Evolutionary conservation across 768 basidiomycete species (phyloP), one percentile per base, ranked within the genome.

Genomic region (Pulveroboletus sp.): DNA sequence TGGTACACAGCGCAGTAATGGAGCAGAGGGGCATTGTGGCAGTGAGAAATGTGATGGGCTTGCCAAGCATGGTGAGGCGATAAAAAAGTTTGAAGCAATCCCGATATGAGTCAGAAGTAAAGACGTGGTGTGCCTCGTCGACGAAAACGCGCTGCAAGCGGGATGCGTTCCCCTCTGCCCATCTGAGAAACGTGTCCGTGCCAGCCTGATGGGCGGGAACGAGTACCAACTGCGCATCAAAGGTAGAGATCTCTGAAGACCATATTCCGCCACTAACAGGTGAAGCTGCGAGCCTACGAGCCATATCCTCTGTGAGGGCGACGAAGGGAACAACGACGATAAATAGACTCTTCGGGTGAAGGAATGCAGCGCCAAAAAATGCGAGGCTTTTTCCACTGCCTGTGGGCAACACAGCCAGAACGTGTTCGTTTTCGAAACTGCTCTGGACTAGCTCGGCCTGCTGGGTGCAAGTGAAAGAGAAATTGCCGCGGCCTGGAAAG

Each of bases 71-170:
- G 1, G 51, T 58, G 0, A 58, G 45, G 0, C 3, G n/a, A 6
- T 58, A 49, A 7, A 58, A 54, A 0, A 58, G n/a, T 10, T 50
- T 58, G 45, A 58, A 58, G 22, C 57, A 58, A 1, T 26, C 4
- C 0, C 40, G 11, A 19, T 57, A 57, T 1, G 43, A 30, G 1
- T 39, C 56, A 0, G 45, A 57, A 9, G 14, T 31, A 10, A 55
- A 8, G 12, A 57, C 6, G 2, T 55, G 43, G 9, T 58, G 56
- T 0, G 55, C 55, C 13, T 58, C 41, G 6, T 58, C 44, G 0
- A 58, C 8, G 19, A 58, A 58, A 1, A 57, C 1, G 0, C 32
- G 20, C 10, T 27, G 20, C 0, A 57, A 11, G 1, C 49, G 2
- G 1, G 2, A 0, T 0, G 42, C 35, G 14, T 31, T 45, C 0